A percentile compares a stretch with the other conserved stretches of the same genome.
phyloP scores from a whole-genome alignment of 1,284 basidiomycete species.

The Irpex lacteus region DNA sequence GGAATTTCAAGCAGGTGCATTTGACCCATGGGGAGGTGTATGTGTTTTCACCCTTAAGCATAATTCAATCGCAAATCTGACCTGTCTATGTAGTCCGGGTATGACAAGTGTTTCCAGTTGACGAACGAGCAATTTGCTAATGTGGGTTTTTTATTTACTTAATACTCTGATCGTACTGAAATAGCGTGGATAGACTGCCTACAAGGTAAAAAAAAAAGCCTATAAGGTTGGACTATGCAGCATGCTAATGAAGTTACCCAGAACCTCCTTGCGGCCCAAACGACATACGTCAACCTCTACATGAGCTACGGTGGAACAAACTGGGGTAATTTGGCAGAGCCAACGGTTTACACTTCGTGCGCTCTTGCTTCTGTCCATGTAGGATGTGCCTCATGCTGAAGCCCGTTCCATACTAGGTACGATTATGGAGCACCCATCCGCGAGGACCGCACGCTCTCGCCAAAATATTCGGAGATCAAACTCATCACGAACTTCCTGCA shows the following conservation, averaged over 20 bases:
- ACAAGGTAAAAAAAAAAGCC: constrained; percentile 12
- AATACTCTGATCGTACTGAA: no score
- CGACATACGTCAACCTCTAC: constrained; percentile 37
- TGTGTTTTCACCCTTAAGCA: constrained; percentile 1
- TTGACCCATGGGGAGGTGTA: constrained; percentile 26
- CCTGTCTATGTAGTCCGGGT: constrained; percentile 30
- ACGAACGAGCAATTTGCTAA: constrained; percentile 45
- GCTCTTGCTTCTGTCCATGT: constrained; percentile 14
- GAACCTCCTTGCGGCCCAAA: constrained; percentile 40
- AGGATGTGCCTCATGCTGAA: background rate
- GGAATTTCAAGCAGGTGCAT: constrained; percentile 37
- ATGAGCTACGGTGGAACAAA: constrained; percentile 47
- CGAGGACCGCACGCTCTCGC: constrained; percentile 40
- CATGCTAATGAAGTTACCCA: background rate
- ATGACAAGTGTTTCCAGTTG: constrained; percentile 40
- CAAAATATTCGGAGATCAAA: constrained; percentile 45
- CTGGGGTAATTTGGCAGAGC: constrained; percentile 42
- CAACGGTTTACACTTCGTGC: constrained; percentile 43
- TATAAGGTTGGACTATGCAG: background rate
- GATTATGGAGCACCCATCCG: constrained; percentile 35
- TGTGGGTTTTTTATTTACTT: constrained; percentile 20
- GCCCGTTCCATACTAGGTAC: constrained; percentile 13
- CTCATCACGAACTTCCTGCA: constrained; percentile 43
- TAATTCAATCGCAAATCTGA: background rate
- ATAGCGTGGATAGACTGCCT: constrained; percentile 14